Conservation (phyloP, 192 early-diverging fungal genomes). For the Entomortierella lignicola region DNA sequence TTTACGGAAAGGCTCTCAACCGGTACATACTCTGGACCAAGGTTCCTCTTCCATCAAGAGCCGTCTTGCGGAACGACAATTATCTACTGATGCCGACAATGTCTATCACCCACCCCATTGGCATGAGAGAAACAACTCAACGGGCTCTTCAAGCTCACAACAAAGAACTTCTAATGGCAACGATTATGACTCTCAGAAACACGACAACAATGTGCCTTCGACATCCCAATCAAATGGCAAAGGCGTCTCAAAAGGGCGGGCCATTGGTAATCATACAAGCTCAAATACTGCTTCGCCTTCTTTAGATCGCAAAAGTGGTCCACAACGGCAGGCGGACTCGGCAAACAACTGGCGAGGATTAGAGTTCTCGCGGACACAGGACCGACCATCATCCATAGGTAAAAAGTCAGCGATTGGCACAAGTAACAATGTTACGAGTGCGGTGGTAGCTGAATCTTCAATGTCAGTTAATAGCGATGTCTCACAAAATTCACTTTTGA, state of each 20-base stretch:
- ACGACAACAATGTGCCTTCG: slow-evolving; percentile 7
- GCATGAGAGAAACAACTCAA: slow-evolving; percentile 37
- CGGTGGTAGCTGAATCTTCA: no score
- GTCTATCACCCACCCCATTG: slow-evolving; percentile 50
- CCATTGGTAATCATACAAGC: background rate
- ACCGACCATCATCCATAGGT: background rate
- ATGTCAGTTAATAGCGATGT: background rate
- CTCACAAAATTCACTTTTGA: slow-evolving; percentile 4
- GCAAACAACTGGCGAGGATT: slow-evolving; percentile 12
- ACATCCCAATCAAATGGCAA: slow-evolving; percentile 3
- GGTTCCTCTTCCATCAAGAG: background rate
- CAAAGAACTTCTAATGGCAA: slow-evolving; percentile 21
- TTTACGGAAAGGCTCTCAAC: background rate
- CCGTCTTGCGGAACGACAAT: slow-evolving; percentile 6
- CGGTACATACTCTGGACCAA: slow-evolving; percentile 5
- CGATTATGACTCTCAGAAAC: slow-evolving; percentile 26
- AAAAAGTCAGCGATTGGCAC: background rate
- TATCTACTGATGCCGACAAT: slow-evolving; percentile 14
- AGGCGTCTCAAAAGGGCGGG: slow-evolving; percentile 23
- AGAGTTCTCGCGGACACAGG: background rate
- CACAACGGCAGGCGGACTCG: slow-evolving; percentile 7
- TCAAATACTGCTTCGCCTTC: background rate
- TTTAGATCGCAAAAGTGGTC: slow-evolving; percentile 15
- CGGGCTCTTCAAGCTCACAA: background rate
- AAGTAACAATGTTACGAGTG: background rate